phyloP scores from a whole-genome alignment of 257 asterid species.

The Plantago elongata region DNA sequence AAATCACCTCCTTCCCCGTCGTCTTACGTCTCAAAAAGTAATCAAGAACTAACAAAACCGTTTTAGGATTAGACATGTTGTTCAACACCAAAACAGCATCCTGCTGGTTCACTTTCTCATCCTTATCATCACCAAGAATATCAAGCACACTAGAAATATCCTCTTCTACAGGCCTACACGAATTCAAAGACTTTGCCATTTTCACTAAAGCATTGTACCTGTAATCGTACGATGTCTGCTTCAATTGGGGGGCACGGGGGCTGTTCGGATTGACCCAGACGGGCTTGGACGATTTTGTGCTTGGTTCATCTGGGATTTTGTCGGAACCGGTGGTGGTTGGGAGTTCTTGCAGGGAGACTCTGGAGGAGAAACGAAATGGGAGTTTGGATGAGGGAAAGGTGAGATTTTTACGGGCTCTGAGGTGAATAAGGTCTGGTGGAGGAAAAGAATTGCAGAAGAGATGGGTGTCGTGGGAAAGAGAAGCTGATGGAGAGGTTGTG shows the following conservation, averaged over 20 bases:
- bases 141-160: slow-evolving; percentile 32
- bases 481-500: slow-evolving; percentile 1
- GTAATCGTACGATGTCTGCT: slow-evolving; percentile 41
- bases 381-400: neutral
- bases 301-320: slow-evolving; percentile 26
- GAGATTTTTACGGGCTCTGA: neutral
- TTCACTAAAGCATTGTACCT: slow-evolving; percentile 60
- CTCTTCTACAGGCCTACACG: slow-evolving; percentile 42
- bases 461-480: slow-evolving; percentile 5
- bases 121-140: slow-evolving; percentile 35
- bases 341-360: slow-evolving; percentile 8
- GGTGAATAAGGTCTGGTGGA: neutral
- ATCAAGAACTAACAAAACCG: slow-evolving; percentile 44
- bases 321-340: slow-evolving; percentile 16
- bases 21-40: slow-evolving; percentile 43
- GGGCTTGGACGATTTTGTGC: slow-evolving; percentile 35
- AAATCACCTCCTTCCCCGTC: slow-evolving; percentile 37
- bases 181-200: slow-evolving; percentile 50
- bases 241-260: slow-evolving; percentile 51
- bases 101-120: slow-evolving; percentile 32
- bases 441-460: slow-evolving; percentile 4
- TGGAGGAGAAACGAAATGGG: slow-evolving; percentile 6
- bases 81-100: slow-evolving; percentile 67
- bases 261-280: slow-evolving; percentile 87
- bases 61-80: slow-evolving; percentile 60